phyloP scores from a whole-genome alignment of 768 basidiomycete genomes.

The Symmetrospora coprosmae region DNA sequence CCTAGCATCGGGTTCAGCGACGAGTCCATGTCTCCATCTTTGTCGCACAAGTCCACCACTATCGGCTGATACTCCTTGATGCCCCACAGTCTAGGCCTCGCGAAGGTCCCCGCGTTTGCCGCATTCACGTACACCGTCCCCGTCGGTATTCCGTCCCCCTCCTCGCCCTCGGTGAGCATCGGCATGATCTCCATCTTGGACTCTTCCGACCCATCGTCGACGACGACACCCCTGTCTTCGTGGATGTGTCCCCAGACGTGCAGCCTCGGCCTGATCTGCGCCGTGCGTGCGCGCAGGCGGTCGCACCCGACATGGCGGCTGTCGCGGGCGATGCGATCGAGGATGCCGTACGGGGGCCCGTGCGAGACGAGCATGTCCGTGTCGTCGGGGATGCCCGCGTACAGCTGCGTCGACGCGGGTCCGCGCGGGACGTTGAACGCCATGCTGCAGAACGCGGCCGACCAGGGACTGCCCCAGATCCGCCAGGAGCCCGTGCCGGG shows the following conservation, averaged over 20 bases:
- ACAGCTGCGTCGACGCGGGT: constrained; percentile 26
- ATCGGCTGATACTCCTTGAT: constrained; percentile 13
- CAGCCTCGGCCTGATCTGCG: constrained; percentile 38
- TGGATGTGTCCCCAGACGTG: constrained; percentile 44
- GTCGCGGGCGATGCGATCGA: constrained; percentile 29
- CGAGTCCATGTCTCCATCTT: too few species aligned
- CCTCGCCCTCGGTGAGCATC: neutral
- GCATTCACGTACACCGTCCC: constrained; percentile 12
- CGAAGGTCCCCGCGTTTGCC: constrained; percentile 8
- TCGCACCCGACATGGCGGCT: constrained; percentile 34
- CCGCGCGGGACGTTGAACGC: constrained; percentile 39
- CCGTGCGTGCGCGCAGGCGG: constrained; percentile 36
- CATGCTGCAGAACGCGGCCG: constrained; percentile 38
- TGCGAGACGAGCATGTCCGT: constrained; percentile 43
- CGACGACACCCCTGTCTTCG: constrained; percentile 37
- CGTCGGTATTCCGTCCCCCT: neutral
- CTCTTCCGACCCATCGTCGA: too few species aligned
- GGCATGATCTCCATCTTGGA: too few species aligned
- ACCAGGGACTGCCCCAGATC: constrained; percentile 41
- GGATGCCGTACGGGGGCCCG: constrained; percentile 40
- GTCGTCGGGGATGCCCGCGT: constrained; percentile 35
- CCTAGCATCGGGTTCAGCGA: too few species aligned
- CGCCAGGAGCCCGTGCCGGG: constrained; percentile 36
- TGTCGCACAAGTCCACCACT: neutral
- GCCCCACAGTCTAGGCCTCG: constrained; percentile 12